These are phyloP conservation scores for Exutisphaerella laricina DNA, from an alignment of 2,329 filamentous ascomycete genomes.

Conservation along the genomic window DNA sequence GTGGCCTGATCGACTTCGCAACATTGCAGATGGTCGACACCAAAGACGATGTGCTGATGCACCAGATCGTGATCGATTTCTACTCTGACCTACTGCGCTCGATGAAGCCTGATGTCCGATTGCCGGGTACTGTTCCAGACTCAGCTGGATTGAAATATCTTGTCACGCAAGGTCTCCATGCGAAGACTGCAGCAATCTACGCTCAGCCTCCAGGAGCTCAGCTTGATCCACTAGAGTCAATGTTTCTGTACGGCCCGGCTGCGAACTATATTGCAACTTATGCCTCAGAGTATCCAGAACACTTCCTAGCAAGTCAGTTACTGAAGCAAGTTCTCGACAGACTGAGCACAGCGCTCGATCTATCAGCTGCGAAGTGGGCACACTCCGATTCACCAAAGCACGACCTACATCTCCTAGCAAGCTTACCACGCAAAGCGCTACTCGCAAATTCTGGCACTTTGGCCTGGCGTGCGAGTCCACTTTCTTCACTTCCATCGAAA, in stretches of 20 bases:
- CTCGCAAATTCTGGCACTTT: constrained; percentile 35
- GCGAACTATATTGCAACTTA: constrained; percentile 56
- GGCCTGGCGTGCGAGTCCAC: constrained; percentile 35
- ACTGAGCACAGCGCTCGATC: constrained; percentile 42
- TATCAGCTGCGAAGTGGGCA: constrained; percentile 47
- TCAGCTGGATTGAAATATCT: constrained; percentile 47
- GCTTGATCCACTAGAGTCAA: constrained; percentile 47
- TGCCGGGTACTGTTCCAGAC: constrained; percentile 4
- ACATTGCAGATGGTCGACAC: constrained; percentile 52
- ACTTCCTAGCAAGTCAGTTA: constrained; percentile 46
- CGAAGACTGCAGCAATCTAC: constrained; percentile 46
- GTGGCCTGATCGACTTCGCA: constrained; percentile 51
- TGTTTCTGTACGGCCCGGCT: constrained; percentile 50
- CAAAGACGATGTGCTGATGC: constrained; percentile 53
- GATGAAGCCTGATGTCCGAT: constrained; percentile 5
- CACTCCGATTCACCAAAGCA: constrained; percentile 50
- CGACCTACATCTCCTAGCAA: constrained; percentile 53
- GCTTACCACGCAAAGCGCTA: constrained; percentile 50
- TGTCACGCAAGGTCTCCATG: constrained; percentile 47
- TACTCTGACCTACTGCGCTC: constrained; percentile 47
- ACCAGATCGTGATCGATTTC: constrained; percentile 55
- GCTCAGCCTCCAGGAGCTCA: constrained; percentile 44
- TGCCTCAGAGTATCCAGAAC: constrained; percentile 49
- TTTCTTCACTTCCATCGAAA: constrained; percentile 48
- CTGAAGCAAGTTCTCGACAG: constrained; percentile 44